These are phyloP conservation scores for Candida methanosorbosa DNA, from an alignment of 805 yeast genomes.

Conservation along the genomic window DNA sequence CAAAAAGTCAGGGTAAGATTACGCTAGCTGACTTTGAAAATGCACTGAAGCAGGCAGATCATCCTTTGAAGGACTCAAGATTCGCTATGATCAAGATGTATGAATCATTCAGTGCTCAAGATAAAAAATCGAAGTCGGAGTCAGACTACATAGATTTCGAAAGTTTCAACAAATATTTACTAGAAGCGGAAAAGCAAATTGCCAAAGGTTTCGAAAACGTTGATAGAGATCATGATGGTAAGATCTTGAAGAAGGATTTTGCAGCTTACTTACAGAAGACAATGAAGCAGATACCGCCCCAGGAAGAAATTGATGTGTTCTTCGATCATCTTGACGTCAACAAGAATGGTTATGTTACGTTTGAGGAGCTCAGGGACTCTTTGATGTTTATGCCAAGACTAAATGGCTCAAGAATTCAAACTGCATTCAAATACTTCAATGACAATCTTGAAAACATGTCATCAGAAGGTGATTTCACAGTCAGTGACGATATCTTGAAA, in stretches of 20 bases:
- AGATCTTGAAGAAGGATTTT: constrained; percentile 56
- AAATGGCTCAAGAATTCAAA: constrained; percentile 65
- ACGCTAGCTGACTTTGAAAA: constrained; percentile 37
- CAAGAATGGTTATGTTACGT: constrained; percentile 62
- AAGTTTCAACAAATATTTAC: constrained; percentile 59
- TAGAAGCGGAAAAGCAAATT: constrained; percentile 64
- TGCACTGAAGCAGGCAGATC: constrained; percentile 40
- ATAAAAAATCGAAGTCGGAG: neutral
- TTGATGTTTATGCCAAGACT: constrained; percentile 74
- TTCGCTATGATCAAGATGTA: constrained; percentile 52
- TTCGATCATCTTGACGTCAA: constrained; percentile 48
- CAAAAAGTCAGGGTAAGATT: constrained; percentile 36
- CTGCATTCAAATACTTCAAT: constrained; percentile 74
- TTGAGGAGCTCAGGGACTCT: constrained; percentile 80
- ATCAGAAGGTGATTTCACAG: constrained; percentile 87
- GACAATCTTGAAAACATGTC: constrained; percentile 73
- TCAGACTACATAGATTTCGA: constrained; percentile 48
- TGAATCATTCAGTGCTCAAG: constrained; percentile 40
- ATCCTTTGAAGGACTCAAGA: constrained; percentile 56
- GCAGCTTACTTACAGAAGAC: constrained; percentile 48
- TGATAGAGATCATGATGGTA: constrained; percentile 70
- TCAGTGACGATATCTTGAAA: constrained; percentile 67
- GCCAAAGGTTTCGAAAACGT: constrained; percentile 56
- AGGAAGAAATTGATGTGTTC: constrained; percentile 42
- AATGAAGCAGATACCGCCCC: constrained; percentile 45